A percentile compares a stretch with the other conserved stretches of the same genome.
phyloP scores from a whole-genome alignment of 2,329 filamentous ascomycete genomes.

The Colletotrichum australisinense region DNA sequence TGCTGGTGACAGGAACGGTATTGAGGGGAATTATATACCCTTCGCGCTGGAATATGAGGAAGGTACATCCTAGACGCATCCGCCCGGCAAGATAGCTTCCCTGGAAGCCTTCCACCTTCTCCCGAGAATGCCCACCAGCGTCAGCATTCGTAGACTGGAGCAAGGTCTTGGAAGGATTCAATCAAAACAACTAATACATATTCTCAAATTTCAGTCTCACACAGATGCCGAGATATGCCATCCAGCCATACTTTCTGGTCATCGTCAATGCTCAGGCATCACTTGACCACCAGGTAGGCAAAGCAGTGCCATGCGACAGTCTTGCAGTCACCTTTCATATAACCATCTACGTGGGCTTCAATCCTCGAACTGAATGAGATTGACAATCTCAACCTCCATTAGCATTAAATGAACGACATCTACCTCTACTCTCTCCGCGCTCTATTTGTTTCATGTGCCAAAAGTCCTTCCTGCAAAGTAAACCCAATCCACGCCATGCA shows the following conservation, averaged over 20 bases:
- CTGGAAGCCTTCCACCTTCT: too few relatives aligned
- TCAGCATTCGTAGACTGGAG: too few relatives aligned
- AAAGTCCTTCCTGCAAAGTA: not conserved
- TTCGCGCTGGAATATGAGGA: too few relatives aligned
- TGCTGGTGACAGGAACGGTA: too few relatives aligned
- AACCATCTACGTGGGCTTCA: not conserved
- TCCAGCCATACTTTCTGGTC: too few relatives aligned
- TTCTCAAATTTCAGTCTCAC: too few relatives aligned
- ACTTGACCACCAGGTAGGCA: not conserved
- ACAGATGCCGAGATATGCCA: accelerated
- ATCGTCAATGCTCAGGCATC: too few relatives aligned
- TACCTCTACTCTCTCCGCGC: not conserved
- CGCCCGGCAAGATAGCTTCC: too few relatives aligned
- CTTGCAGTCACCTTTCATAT: not conserved
- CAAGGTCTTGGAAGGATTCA: too few relatives aligned
- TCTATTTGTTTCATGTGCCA: not conserved
- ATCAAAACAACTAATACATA: too few relatives aligned
- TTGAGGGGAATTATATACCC: accelerated
- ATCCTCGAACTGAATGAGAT: not conserved
- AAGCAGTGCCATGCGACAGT: not conserved
- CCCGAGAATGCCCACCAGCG: too few relatives aligned
- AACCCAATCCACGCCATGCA: not conserved
- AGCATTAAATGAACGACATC: not conserved
- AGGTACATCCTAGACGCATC: too few relatives aligned
- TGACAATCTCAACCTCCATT: not conserved